Base-by-base conservation (phyloP, 768 basidiomycete genomes). In the Rubroboletus pulcherrimus region DNA sequence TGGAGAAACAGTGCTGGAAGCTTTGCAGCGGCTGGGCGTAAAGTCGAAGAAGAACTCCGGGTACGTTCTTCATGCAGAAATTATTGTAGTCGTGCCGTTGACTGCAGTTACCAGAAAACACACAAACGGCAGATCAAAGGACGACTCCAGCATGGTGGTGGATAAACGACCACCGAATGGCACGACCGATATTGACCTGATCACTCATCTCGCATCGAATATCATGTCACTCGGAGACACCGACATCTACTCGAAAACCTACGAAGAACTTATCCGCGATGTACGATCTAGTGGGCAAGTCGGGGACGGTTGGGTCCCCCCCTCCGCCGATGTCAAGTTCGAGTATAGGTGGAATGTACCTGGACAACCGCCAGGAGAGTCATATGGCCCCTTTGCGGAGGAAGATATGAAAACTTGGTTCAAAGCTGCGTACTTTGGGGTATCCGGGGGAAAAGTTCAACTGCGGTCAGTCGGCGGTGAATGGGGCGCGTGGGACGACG, bases 1-100 rank as follows among this genome's bases (percentile, higher is more conserved):
- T 63, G 93, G 94, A 2, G 97, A 98, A 71, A 91, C 91, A 0
- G 87, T 98, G 2, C 75, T 98, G 33, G 90, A 93, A 66, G 92
- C 93, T 14, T 72, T 99, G 44, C 90, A 93, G 62, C 82, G 97
- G 19, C 73, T 98, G 5, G 96, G 96, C 10, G 73, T 14, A 19
- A 79, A 80, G 63, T 80, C 84, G 41, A 89, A 85, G 71, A 84
- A 66, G 71, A 67, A 46, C 55, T 53, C 49, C 34, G 71, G 63
- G 69, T 65, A 58, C 9, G 68, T 63, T 6, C 46, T 42, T 46
- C 17, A n/a, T 19, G 15, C 31, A 19, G 12, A 21, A 9, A 14
- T 21, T 0, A 11, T 24, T 14, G 11, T 15, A 26, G 10, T 42
- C 54, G 26, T 41, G 19, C 21, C 46, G 35, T 49, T 59, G 52